phyloP scores from a whole-genome alignment of 192 early-diverging fungal genomes.

The Backusella tuberculispora region DNA sequence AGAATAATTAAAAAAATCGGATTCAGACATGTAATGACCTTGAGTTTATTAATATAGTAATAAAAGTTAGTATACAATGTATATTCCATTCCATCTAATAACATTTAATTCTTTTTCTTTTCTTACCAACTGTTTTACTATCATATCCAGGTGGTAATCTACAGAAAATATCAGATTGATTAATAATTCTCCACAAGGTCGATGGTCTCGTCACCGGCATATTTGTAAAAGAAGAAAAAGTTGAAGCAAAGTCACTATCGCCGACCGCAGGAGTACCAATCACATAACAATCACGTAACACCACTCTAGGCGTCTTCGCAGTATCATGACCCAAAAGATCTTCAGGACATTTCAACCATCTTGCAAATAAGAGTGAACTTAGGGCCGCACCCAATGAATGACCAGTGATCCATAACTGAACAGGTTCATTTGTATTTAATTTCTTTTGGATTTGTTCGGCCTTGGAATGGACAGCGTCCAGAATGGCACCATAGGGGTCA shows the following conservation, averaged over 20 bases:
- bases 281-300: constrained; percentile 44
- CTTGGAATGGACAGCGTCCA: constrained; percentile 38
- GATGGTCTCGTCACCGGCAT: constrained; percentile 21
- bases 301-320: constrained; percentile 7
- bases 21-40: constrained; percentile 20
- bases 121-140: constrained; percentile 20
- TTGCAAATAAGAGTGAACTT: constrained; percentile 43
- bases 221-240: constrained; percentile 41
- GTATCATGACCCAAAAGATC: background rate
- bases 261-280: constrained; percentile 49
- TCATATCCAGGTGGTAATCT: constrained; percentile 43
- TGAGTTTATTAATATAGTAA: background rate
- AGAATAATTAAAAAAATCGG: constrained; percentile 40
- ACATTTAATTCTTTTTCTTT: background rate
- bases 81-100: background rate
- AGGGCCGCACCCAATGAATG: constrained; percentile 56
- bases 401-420: constrained; percentile 56
- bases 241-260: constrained; percentile 46
- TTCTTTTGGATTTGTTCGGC: constrained; percentile 30
- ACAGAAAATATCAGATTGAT: constrained; percentile 48
- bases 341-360: constrained; percentile 40
- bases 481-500: constrained; percentile 46
- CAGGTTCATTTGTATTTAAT: constrained; percentile 27
- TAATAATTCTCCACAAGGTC: constrained; percentile 47
- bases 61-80: background rate